phyloP scores from a whole-genome alignment of 345 rosid genomes.

The Brassica cretica region DNA sequence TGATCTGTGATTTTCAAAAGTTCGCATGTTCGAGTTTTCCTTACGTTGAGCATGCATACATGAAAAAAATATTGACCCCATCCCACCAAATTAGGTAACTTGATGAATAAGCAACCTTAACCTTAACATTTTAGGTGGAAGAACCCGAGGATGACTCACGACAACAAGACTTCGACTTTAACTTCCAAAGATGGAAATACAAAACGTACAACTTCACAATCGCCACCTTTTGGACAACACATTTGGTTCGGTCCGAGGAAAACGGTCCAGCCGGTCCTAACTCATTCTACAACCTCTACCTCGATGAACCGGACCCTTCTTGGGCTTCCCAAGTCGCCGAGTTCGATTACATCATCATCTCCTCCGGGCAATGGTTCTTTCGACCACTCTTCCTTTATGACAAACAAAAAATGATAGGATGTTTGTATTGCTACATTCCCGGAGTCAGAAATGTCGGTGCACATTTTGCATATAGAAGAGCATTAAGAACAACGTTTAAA shows the following conservation, averaged over 20 bases:
- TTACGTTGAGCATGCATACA: not conserved
- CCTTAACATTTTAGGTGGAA: slow-evolving; percentile 51
- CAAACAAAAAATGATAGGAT: slow-evolving; percentile 46
- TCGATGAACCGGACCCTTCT: slow-evolving; percentile 55
- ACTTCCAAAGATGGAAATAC: slow-evolving; percentile 66
- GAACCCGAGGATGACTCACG: slow-evolving; percentile 56
- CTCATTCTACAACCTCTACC: slow-evolving; percentile 60
- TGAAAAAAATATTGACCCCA: not conserved
- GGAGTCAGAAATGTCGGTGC: slow-evolving; percentile 36
- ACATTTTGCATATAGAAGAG: slow-evolving; percentile 58
- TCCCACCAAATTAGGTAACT: not conserved
- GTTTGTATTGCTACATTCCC: slow-evolving; percentile 53
- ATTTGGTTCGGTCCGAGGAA: slow-evolving; percentile 52
- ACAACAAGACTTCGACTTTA: slow-evolving; percentile 41
- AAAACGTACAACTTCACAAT: slow-evolving; percentile 64
- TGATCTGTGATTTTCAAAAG: not conserved
- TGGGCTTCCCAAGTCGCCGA: slow-evolving; percentile 62
- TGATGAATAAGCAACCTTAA: not conserved
- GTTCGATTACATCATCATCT: slow-evolving; percentile 62
- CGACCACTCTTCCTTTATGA: slow-evolving; percentile 61
- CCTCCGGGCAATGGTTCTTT: slow-evolving; percentile 75
- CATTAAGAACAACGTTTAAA: slow-evolving; percentile 54
- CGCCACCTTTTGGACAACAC: slow-evolving; percentile 69
- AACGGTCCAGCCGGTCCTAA: slow-evolving; percentile 52
- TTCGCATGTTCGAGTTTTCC: not conserved